phyloP scores from a whole-genome alignment of 805 yeast genomes.

The Ogataea neopini region DNA sequence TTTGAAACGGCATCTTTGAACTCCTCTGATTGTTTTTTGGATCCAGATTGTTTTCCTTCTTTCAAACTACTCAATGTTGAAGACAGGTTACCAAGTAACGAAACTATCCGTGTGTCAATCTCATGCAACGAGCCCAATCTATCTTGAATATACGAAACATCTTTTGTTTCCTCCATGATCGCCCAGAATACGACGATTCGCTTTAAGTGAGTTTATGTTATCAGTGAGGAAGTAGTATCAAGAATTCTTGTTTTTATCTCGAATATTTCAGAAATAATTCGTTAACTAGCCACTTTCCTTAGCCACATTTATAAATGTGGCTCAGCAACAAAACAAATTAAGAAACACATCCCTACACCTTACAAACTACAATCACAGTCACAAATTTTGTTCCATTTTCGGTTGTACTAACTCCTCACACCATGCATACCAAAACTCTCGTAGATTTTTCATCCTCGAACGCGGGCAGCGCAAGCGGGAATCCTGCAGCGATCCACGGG shows the following conservation, averaged over 20 bases:
- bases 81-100: constrained; percentile 51
- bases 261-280: too few species aligned
- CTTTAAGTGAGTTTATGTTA: too few species aligned
- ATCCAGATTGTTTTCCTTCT: constrained; percentile 32
- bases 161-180: constrained; percentile 10
- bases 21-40: constrained; percentile 32
- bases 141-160: constrained; percentile 42
- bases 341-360: neutral
- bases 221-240: too few species aligned
- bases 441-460: constrained; percentile 2
- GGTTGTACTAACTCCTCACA: constrained; percentile 3
- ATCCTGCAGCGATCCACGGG: neutral
- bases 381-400: neutral
- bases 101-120: constrained; percentile 52
- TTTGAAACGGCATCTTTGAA: constrained; percentile 46
- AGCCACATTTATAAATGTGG: neutral
- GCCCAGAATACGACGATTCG: too few species aligned
- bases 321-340: neutral
- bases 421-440: neutral
- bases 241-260: too few species aligned
- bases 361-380: neutral
- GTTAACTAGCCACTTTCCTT: neutral
- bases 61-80: constrained; percentile 44
- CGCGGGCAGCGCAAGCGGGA: neutral
- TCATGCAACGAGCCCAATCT: constrained; percentile 53